These are phyloP conservation scores for Cardiospermum halicacabum DNA, from an alignment of 345 rosid genomes.

Conservation along the genomic window DNA sequence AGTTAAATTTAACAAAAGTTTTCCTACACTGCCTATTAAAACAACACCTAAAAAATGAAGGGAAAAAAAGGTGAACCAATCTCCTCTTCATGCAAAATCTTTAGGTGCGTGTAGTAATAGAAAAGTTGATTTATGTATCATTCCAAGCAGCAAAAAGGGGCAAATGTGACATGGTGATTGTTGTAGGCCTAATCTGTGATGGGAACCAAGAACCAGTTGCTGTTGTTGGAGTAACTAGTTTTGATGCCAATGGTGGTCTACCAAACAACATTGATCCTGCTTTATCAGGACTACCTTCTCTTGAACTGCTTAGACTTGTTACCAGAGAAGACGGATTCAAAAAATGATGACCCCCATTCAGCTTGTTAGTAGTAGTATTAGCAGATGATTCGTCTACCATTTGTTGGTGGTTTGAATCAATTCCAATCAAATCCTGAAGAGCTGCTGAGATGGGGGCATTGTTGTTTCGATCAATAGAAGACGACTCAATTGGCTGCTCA, in stretches of 20 bases:
- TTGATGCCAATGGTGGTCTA: slow-evolving; percentile 53
- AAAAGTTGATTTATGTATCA: slow-evolving; percentile 31
- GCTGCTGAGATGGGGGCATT: slow-evolving; percentile 33
- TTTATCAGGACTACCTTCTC: slow-evolving; percentile 64
- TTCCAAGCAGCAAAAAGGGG: slow-evolving; percentile 77
- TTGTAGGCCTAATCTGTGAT: slow-evolving; percentile 37
- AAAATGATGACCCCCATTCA: slow-evolving; percentile 32
- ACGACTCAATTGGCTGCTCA: too few species aligned
- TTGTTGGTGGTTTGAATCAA: slow-evolving; percentile 33
- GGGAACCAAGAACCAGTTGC: slow-evolving; percentile 48
- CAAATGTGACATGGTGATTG: slow-evolving; percentile 50
- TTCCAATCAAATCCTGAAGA: slow-evolving; percentile 39
- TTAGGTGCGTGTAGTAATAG: not conserved
- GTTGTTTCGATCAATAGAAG: too few species aligned
- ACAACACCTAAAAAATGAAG: slow-evolving; percentile 13
- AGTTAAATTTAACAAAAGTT: slow-evolving; percentile 26
- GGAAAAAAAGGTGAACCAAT: slow-evolving; percentile 1
- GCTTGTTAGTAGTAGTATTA: slow-evolving; percentile 24
- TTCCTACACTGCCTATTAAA: slow-evolving; percentile 28
- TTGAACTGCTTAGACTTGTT: slow-evolving; percentile 59
- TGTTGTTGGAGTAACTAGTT: slow-evolving; percentile 32
- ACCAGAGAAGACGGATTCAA: slow-evolving; percentile 59
- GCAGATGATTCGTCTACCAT: slow-evolving; percentile 30
- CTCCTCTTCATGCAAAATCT: slow-evolving; percentile 15
- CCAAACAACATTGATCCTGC: slow-evolving; percentile 38